Evolutionary conservation across 2,329 filamentous ascomycete genomes (phyloP).

Genomic region (Thelonectria blattea): DNA sequence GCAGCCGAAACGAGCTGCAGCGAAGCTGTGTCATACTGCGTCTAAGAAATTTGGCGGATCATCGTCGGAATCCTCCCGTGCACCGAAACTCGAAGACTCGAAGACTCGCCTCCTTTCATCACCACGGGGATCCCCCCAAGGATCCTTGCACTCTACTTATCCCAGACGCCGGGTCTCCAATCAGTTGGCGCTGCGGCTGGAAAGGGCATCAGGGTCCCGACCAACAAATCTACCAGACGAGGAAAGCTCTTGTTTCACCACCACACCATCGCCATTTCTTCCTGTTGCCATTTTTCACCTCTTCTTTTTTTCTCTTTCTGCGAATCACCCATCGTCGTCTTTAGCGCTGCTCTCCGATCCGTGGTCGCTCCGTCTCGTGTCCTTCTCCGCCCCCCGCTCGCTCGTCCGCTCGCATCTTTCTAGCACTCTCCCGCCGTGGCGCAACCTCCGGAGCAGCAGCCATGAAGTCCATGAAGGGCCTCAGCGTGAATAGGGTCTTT

Average conservation of each 20-base stretch:
- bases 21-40: too few relatives aligned
- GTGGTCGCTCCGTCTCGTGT: constrained; percentile 3
- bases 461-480: constrained; percentile 57
- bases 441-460: constrained; percentile 30
- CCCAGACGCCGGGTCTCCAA: constrained; percentile 36
- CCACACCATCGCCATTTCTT: constrained; percentile 26
- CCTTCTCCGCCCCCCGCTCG: constrained; percentile 5
- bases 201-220: constrained; percentile 26
- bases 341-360: constrained; percentile 1
- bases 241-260: constrained; percentile 16
- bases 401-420: constrained; percentile 17
- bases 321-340: not conserved
- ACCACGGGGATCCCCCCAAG: constrained; percentile 26
- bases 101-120: not conserved
- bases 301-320: constrained; percentile 22
- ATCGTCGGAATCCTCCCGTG: constrained; percentile 7
- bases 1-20: not conserved
- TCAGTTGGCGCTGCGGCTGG: constrained; percentile 28
- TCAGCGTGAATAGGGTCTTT: constrained; percentile 63
- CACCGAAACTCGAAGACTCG: not conserved
- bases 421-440: constrained; percentile 29
- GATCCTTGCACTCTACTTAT: constrained; percentile 30
- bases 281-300: not conserved
- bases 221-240: constrained; percentile 25
- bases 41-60: constrained; percentile 3